Base-by-base conservation (phyloP, 1,284 basidiomycete species). In the Schizophyllum commune region DNA sequence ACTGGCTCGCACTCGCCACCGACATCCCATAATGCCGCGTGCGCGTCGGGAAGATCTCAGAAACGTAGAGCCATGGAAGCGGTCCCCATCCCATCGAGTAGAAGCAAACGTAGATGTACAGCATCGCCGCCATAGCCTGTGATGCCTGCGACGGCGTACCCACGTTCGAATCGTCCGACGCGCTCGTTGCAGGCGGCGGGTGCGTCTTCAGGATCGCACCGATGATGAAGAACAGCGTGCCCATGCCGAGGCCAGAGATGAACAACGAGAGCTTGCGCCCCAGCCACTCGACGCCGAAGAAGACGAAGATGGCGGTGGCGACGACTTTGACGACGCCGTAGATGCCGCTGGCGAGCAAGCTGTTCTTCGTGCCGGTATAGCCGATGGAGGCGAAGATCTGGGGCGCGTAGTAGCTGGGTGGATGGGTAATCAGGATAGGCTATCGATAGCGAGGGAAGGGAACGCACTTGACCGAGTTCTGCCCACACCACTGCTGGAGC, bases 211-310 rank as follows among this genome's bases (percentile, higher is more conserved):
- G 80, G 69, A 91, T 82, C 0, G 86, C 74, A 4, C 90, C 92
- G 64, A 94, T 89, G 68, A 94, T 80, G 71, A 89, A 92, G 81
- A 75, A 93, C 71, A 70, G 83, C 73, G 62, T 76, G 65, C 92
- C 91, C 90, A 93, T 91, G 66, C 91, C 92, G 69, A 92, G 81
- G 65, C 82, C 83, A 56, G 89, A 91, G 67, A 89, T 82, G 70
- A 88, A 77, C 15, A 89, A 72, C 5, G 87, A 92, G 62, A 85
- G 79, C 77, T 75, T 89, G 73, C 84, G 81, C 22, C 89, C 89
- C 61, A 89, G 81, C 32, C 87, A 88, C 72, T 92, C 91, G 7
- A 90, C 89, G 57, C 85, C 80, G 60, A 84, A 74, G 63, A 74
- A 73, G 34, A 76, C 70, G 68, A 74, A 75, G 59, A 81, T 64